These are phyloP conservation scores for Phaeosphaeria sp. DNA, from an alignment of 2,329 filamentous ascomycete species.

Conservation along the genomic window DNA sequence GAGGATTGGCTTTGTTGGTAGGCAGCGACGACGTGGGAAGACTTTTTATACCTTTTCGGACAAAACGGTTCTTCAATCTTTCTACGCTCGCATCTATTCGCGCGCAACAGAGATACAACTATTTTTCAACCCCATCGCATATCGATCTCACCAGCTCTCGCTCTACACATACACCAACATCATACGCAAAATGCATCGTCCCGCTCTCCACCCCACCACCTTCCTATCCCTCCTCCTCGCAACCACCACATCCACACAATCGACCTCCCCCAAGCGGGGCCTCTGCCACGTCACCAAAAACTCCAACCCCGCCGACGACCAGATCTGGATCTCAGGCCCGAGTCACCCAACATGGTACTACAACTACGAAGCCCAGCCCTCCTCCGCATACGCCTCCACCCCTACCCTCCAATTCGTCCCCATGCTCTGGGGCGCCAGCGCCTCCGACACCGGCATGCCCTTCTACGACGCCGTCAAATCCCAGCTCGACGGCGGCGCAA, in stretches of 20 bases:
- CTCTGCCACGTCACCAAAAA: constrained; percentile 71
- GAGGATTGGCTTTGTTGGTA: not conserved
- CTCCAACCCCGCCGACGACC: constrained; percentile 66
- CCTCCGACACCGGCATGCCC: constrained; percentile 54
- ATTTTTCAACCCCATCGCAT: not conserved
- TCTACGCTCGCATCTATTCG: not conserved
- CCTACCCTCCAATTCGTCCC: constrained; percentile 74
- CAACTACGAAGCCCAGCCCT: constrained; percentile 72
- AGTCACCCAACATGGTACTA: constrained; percentile 80
- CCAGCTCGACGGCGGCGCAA: constrained; percentile 61
- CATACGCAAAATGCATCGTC: constrained; percentile 4
- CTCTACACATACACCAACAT: not conserved
- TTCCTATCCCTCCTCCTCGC: not conserved
- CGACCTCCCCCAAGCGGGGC: constrained; percentile 69
- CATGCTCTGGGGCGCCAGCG: constrained; percentile 74
- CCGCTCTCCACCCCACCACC: not conserved
- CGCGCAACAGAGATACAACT: not conserved
- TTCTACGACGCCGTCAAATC: constrained; percentile 68
- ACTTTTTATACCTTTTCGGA: not conserved
- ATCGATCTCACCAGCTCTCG: not conserved
- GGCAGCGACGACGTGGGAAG: not conserved
- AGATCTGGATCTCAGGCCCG: constrained; percentile 67
- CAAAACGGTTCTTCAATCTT: not conserved
- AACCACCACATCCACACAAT: constrained; percentile 21
- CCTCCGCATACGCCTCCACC: constrained; percentile 54